Evolutionary conservation across 805 yeast genomes (phyloP), one percentile per base, ranked within the genome.

Genomic region (Starmerella powellii): DNA sequence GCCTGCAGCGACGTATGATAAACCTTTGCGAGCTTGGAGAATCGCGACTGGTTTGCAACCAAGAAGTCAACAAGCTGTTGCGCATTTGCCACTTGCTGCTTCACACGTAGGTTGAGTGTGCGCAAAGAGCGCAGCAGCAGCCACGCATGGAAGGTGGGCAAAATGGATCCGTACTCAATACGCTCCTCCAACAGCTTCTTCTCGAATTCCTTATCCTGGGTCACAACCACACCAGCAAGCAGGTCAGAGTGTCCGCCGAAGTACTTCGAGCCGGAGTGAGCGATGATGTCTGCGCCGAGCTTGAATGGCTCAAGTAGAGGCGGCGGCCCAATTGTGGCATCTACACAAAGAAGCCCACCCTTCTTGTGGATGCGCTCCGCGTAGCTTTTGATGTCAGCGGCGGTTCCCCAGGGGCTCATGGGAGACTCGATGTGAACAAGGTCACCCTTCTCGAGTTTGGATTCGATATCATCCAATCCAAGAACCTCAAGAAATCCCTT

Each of bases 231-330:
- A 55, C 95, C 95, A 68, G 83, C 73, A 39, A 84, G 91, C 18
- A 84, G 94, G 59, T 84, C 94, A 20, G 93, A 81, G 66, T 84
- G 95, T 51, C 95, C 95, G 58, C 83, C 84, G 64, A 84, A 77
- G 69, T 81, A 85, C 64, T 84, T 84, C 57, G 95, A 82, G 48
- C 83, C 93, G 15, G 91, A 80, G 66, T 84, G 94, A 34, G 81
- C 80, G 38, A 84, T 93, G 47, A 83, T 73, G 57, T 84, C 94
- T 42, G 91, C 94, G 52, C 95, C 94, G 53, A 70, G 77, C 49
- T 63, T 66, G 60, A 84, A 71, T 51, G 94, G 95, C 68, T 81
- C 72, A 54, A 75, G 81, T 44, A 86, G 62, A 8, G 95, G 95
- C 11, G 93, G 93, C 18, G 96, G 95, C 8, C 94, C 95, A 63